Evolutionary conservation across 768 basidiomycete species (phyloP).

Genomic region (Rhodotorula kratochvilovae): DNA sequence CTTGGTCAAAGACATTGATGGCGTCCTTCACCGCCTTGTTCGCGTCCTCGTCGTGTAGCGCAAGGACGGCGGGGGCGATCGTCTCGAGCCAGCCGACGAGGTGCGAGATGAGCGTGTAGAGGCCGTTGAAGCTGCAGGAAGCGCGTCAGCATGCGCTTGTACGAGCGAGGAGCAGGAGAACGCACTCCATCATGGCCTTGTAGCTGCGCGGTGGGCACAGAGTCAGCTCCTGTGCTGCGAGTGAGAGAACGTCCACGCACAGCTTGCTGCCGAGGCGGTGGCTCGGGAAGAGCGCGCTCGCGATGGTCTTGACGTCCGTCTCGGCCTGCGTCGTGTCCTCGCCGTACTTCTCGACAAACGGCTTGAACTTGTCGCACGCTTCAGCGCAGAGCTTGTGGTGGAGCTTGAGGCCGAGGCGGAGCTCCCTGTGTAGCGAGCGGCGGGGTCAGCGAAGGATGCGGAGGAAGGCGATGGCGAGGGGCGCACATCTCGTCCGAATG

Average conservation of each 20-base stretch:
- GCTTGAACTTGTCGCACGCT: conserved; percentile 15
- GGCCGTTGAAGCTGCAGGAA: conserved; percentile 13
- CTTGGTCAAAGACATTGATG: background rate
- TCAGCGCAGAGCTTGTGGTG: conserved; percentile 8
- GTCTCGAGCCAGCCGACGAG: conserved; percentile 8
- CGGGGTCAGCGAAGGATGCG: background rate
- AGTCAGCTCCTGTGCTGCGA: background rate
- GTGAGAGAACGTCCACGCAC: background rate
- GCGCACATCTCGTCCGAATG: conserved; percentile 21
- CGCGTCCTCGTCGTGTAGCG: conserved; percentile 18
- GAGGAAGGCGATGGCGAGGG: background rate
- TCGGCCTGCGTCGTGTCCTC: conserved; percentile 23
- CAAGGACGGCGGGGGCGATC: conserved; percentile 1
- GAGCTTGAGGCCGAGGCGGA: conserved; percentile 17
- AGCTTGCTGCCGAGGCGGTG: conserved; percentile 11
- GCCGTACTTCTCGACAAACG: conserved; percentile 31
- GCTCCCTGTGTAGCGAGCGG: conserved; percentile 8
- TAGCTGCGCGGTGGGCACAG: background rate
- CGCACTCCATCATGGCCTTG: conserved; percentile 26
- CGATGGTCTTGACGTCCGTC: conserved; percentile 19
- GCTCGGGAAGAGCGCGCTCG: conserved; percentile 30
- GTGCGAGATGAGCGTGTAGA: conserved; percentile 17
- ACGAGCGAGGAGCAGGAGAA: background rate
- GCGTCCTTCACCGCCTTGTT: background rate
- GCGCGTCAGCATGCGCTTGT: too few relatives aligned